A percentile compares a stretch with the other conserved stretches of the same genome.
Evolutionary conservation across 2,329 filamentous ascomycete genomes (phyloP).

Genomic region (Raffaelea deltoideospora): DNA sequence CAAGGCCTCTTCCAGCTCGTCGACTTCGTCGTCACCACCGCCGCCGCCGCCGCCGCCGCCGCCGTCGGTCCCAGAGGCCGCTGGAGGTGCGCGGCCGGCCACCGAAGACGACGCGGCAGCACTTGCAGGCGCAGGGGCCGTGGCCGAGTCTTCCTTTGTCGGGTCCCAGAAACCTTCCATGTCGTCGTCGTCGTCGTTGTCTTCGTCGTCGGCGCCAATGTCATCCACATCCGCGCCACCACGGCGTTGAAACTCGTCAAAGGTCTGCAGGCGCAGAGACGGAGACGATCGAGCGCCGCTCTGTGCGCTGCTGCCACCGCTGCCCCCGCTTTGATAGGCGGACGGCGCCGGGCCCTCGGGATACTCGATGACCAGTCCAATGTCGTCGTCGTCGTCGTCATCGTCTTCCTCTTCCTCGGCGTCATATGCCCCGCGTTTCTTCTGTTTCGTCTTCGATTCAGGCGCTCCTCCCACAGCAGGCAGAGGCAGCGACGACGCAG

Average conservation of each 20-base stretch:
- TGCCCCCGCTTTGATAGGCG: too few relatives aligned
- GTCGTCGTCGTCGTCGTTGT: constrained; percentile 13
- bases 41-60: not conserved
- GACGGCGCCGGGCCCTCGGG: constrained; percentile 40
- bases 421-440: constrained; percentile 18
- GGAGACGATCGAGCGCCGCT: constrained; percentile 15
- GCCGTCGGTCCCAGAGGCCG: too few relatives aligned
- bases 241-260: constrained; percentile 7
- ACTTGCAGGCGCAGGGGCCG: not conserved
- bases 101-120: constrained; percentile 13
- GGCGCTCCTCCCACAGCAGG: constrained; percentile 10
- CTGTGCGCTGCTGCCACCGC: not conserved
- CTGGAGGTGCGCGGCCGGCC: too few relatives aligned
- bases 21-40: constrained; percentile 14
- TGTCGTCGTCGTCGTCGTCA: constrained; percentile 40
- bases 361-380: constrained; percentile 43
- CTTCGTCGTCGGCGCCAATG: constrained; percentile 14
- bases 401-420: constrained; percentile 34
- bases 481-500: constrained; percentile 9
- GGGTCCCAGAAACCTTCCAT: constrained; percentile 8
- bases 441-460: constrained; percentile 11
- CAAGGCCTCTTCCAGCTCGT: constrained; percentile 8
- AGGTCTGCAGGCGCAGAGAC: constrained; percentile 8
- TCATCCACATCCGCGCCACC: constrained; percentile 12
- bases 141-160: constrained; percentile 3